Evolutionary conservation across 768 basidiomycete species (phyloP).

Genomic region (Russula olivacea): DNA sequence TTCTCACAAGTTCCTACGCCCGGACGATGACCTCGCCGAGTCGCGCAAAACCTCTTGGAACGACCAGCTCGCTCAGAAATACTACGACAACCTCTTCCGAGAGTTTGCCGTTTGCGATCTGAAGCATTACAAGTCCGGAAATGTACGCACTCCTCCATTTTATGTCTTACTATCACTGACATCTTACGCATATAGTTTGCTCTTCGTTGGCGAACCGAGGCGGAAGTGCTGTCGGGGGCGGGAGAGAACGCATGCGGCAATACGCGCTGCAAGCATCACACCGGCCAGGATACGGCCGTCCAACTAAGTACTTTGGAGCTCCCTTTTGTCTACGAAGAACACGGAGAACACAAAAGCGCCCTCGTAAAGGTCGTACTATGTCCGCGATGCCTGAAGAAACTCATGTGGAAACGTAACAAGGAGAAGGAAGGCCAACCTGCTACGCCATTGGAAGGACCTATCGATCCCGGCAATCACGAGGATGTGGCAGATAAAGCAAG

Average conservation of each 20-base stretch:
- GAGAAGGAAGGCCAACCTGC: slow-evolving; percentile 40
- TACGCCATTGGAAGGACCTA: not conserved
- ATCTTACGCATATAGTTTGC: slow-evolving; percentile 51
- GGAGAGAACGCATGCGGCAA: slow-evolving; percentile 90
- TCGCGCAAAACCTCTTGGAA: slow-evolving; percentile 52
- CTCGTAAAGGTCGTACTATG: slow-evolving; percentile 92
- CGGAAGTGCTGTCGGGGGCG: slow-evolving; percentile 77
- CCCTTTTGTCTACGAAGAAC: slow-evolving; percentile 84
- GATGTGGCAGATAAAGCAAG: not conserved
- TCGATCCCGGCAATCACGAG: not conserved
- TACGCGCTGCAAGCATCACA: slow-evolving; percentile 67
- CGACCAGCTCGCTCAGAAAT: slow-evolving; percentile 80
- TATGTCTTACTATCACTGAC: not conserved
- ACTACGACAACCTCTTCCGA: slow-evolving; percentile 81
- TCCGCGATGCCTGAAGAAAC: slow-evolving; percentile 67
- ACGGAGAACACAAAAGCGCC: slow-evolving; percentile 65
- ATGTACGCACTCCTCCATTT: slow-evolving; percentile 43
- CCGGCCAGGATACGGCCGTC: slow-evolving; percentile 26
- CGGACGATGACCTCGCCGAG: slow-evolving; percentile 48
- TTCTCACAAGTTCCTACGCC: slow-evolving; percentile 59
- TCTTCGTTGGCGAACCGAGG: slow-evolving; percentile 89
- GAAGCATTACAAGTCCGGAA: slow-evolving; percentile 92
- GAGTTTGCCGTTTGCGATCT: slow-evolving; percentile 91
- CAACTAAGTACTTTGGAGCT: slow-evolving; percentile 74
- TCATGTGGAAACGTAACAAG: slow-evolving; percentile 78